A percentile compares a stretch with the other conserved stretches of the same genome.
These are phyloP conservation scores for Fusarium domesticum DNA, from an alignment of 2,329 filamentous ascomycete genomes.

Conservation along the genomic window DNA sequence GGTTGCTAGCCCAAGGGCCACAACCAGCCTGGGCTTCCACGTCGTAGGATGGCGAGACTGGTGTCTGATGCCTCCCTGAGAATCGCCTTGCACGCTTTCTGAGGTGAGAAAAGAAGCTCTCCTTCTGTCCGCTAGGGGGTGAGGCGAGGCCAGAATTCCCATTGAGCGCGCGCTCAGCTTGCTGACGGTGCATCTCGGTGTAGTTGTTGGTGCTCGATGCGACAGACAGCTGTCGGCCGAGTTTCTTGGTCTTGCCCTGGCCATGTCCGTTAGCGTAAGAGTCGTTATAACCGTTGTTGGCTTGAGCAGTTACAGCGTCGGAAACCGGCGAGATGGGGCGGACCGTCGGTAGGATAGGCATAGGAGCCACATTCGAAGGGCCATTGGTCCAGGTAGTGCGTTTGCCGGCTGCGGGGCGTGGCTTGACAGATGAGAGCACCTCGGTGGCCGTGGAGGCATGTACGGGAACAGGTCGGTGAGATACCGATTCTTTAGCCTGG, in stretches of 20 bases:
- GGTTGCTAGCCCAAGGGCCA: slow-evolving; percentile 81
- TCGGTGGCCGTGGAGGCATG: slow-evolving; percentile 42
- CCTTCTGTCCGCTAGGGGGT: slow-evolving; percentile 76
- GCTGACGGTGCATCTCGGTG: slow-evolving; percentile 81
- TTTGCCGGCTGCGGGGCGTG: slow-evolving; percentile 61
- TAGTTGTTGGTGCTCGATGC: slow-evolving; percentile 93
- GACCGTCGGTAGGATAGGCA: slow-evolving; percentile 94
- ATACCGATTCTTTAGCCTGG: slow-evolving; percentile 45
- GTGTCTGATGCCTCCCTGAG: slow-evolving; percentile 83
- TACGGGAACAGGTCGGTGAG: slow-evolving; percentile 45
- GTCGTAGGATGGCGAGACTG: slow-evolving; percentile 74
- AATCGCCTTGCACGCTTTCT: slow-evolving; percentile 89
- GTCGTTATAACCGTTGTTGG: slow-evolving; percentile 62
- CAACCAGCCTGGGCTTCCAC: slow-evolving; percentile 94
- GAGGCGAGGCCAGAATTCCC: slow-evolving; percentile 74
- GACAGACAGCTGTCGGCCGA: slow-evolving; percentile 89
- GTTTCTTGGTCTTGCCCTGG: slow-evolving; percentile 80
- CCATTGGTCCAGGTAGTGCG: slow-evolving; percentile 93
- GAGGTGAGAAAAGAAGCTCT: slow-evolving; percentile 97
- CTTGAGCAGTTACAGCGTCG: slow-evolving; percentile 86
- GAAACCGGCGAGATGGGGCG: slow-evolving; percentile 95
- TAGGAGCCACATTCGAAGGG: slow-evolving; percentile 75
- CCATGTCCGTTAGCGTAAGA: slow-evolving; percentile 36
- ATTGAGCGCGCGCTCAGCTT: slow-evolving; percentile 86
- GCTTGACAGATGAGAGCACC: slow-evolving; percentile 33